phyloP scores from a whole-genome alignment of 768 basidiomycete genomes.

The Stropharia rugosoannulata region DNA sequence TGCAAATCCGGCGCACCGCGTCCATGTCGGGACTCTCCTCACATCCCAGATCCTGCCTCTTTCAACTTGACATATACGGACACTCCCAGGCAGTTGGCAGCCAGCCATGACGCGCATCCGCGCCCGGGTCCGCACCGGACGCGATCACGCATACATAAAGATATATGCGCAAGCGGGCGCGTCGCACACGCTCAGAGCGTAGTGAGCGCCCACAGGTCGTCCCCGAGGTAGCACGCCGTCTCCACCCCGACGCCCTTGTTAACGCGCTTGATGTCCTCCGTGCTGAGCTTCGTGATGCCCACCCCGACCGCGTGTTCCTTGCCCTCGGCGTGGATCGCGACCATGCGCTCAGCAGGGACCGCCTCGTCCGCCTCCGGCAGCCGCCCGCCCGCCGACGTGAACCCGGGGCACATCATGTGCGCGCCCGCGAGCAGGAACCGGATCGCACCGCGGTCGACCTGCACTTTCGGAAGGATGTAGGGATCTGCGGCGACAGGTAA shows the following conservation, averaged over 20 bases:
- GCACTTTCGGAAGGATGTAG: conserved; percentile 82
- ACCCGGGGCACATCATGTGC: conserved; percentile 96
- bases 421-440: conserved; percentile 93
- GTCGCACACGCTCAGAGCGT: conserved; percentile 42
- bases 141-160: not conserved
- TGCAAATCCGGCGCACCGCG: too few species aligned
- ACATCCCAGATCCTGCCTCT: too few species aligned
- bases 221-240: conserved; percentile 81
- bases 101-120: too few species aligned
- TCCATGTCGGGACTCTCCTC: too few species aligned
- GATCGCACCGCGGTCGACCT: conserved; percentile 95
- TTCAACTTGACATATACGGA: too few species aligned
- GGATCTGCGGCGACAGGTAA: conserved; percentile 64
- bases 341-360: conserved; percentile 69
- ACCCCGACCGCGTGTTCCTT: conserved; percentile 91
- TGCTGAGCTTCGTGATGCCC: conserved; percentile 77
- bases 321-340: conserved; percentile 95
- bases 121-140: not conserved
- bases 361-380: conserved; percentile 73
- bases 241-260: conserved; percentile 94
- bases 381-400: conserved; percentile 89
- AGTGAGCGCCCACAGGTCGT: conserved; percentile 80
- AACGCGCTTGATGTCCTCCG: conserved; percentile 86
- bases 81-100: too few species aligned
- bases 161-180: too few species aligned